Base-by-base conservation (phyloP, 352 stramenopile species). In the Phytophthora citrophthora region DNA sequence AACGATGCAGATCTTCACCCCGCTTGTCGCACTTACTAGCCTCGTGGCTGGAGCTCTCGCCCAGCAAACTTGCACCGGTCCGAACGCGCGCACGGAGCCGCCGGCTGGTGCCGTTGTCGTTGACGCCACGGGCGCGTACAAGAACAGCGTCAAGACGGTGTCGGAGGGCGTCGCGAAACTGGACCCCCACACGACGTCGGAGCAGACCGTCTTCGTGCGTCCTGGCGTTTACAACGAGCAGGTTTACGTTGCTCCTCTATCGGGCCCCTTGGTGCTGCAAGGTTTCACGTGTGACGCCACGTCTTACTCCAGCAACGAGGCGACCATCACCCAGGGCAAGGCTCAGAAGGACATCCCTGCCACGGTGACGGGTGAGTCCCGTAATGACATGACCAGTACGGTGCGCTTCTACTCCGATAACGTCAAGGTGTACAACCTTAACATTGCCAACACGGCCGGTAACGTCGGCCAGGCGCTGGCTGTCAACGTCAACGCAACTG, bases 361-460 rank as follows among this genome's bases (percentile, higher is more conserved):
- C n/a, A 53, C 61, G 12, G 58, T 72, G 16, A 68, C 16, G 26
- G 48, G 52, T 38, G 57, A 57, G 26, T 36, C 46, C 1, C 46
- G 50, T 16, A 69, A 73, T 34, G 64, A 73, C 51, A 50, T 73
- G 59, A 73, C 58, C 24, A 69, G 59, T 40, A 73, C 59, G 3
- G 15, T 73, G 20, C 64, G 59, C 31, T 65, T 73, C 36, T 45
- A 61, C 5, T 57, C 59, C 18, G 53, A 73, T 38, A 73, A 69
- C 7, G 64, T 73, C 7, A 73, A 73, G 52, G 58, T 68, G 40
- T 72, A 72, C 64, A 72, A 68, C 53, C 64, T 72, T 32, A 70
- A 74, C 50, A 60, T 63, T 23, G 60, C 53, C 27, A 74, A 69
- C 53, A 69, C 65, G 26, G 59, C 59, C 34, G 65, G 60, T 7